Evolutionary conservation across 2,329 filamentous ascomycete species (phyloP).

Genomic region (Laburnicola sp.): DNA sequence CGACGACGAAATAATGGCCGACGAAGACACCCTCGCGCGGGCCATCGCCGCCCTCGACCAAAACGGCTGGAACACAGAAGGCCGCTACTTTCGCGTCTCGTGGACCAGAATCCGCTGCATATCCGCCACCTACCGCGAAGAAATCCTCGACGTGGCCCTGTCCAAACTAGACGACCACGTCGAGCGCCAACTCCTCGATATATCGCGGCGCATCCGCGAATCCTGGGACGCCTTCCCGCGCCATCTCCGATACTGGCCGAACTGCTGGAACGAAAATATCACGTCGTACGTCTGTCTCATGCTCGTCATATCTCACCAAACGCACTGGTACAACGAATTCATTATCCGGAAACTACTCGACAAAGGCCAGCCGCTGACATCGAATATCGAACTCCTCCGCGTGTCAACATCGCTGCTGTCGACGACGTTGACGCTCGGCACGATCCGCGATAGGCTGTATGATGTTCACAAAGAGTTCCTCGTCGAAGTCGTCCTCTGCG

Average conservation of each 20-base stretch:
- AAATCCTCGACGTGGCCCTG: conserved; percentile 37
- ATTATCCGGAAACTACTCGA: conserved; percentile 41
- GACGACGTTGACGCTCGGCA: conserved; percentile 31
- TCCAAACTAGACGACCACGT: conserved; percentile 25
- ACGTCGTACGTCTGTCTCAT: conserved; percentile 37
- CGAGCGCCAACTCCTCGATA: conserved; percentile 30
- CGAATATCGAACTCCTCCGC: conserved; percentile 29
- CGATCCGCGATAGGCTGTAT: conserved; percentile 36
- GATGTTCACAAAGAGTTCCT: conserved; percentile 39
- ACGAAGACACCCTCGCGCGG: conserved; percentile 17
- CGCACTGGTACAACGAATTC: conserved; percentile 42
- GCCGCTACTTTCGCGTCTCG: conserved; percentile 21
- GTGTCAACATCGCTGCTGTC: conserved; percentile 33
- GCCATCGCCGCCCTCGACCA: conserved; percentile 28
- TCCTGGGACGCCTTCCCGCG: conserved; percentile 33
- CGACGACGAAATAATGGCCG: conserved; percentile 31
- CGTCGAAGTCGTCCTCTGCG: conserved; percentile 33
- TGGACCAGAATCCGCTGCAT: conserved; percentile 24
- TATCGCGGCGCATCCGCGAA: conserved; percentile 32
- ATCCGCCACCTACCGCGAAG: conserved; percentile 33
- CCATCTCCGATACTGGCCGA: conserved; percentile 36
- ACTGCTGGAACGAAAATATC: conserved; percentile 33
- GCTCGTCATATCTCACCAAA: conserved; percentile 38
- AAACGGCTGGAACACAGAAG: conserved; percentile 47
- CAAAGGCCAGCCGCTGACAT: conserved; percentile 25